Base-by-base conservation (phyloP, 2,329 filamentous ascomycete genomes). In the Pestalotiopsis sp. region DNA sequence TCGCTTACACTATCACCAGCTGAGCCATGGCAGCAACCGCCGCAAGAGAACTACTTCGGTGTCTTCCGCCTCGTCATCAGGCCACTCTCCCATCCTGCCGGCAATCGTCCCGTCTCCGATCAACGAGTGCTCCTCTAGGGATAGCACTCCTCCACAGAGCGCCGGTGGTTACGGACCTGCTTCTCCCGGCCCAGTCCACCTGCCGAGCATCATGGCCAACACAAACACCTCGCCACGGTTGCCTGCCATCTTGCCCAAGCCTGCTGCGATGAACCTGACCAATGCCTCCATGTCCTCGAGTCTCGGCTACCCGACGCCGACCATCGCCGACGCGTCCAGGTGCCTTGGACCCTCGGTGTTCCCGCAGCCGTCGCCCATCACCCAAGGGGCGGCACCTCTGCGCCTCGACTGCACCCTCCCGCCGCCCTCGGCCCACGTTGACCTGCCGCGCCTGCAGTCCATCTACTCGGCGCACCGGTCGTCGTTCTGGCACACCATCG, bases 1-100 rank as follows among this genome's bases (percentile, higher is more conserved):
- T 82, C 93, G 93, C 71, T 87, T 97, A 71, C 93, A 96, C 81
- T 95, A 93, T 78, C 93, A 97, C 77, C 93, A 96, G 77, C 87
- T 96, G 71, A 94, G 91, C 72, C 93, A 94, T 78, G 92, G 92
- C 69, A 93, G 89, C 83, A 93, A 92, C 82, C 91, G 92, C 75
- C 91, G 92, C 78, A 93, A 93, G 85, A 89, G 92, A 69, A 91
- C 90, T 69, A 87, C 89, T 31, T 95, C 93, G 17, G 86, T 91
- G 70, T 91, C 90, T 2, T 91, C 90, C 2, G 86, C 86, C 49
- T 90, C 88, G n/a, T 89, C 89, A 70, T 82, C 80, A 17, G 83
- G 83, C 61, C 83, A 85, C 76, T 87, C 89, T 17, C 85, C 88
- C 7, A 78, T 85, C 72, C 78, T 87, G 75, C 78, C 81, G 14